A percentile compares a stretch with the other conserved stretches of the same genome.
Conservation (phyloP, 805 yeast species). For the Yarrowia sp. region DNA sequence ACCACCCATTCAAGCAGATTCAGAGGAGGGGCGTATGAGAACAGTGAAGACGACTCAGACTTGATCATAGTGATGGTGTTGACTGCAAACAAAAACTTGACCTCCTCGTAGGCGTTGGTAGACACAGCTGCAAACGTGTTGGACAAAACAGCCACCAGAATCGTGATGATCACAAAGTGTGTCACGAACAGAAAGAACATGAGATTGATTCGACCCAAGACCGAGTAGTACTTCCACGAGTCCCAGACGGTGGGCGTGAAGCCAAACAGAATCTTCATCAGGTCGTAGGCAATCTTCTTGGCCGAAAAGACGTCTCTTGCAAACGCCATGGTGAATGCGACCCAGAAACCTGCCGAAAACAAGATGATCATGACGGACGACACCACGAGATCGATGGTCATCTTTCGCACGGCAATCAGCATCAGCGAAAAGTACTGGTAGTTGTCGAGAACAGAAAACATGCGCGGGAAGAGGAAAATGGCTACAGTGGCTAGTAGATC, state of each 20-base stretch:
- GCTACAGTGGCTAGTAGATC: constrained; percentile 54
- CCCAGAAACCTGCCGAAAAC: constrained; percentile 62
- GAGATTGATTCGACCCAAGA: constrained; percentile 57
- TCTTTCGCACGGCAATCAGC: constrained; percentile 58
- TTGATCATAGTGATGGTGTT: constrained; percentile 52
- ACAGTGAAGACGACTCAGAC: constrained; percentile 50
- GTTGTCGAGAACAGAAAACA: constrained; percentile 59
- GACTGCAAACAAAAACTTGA: constrained; percentile 51
- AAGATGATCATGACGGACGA: constrained; percentile 58
- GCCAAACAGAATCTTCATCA: constrained; percentile 62
- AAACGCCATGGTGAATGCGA: constrained; percentile 59
- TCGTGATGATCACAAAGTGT: constrained; percentile 62
- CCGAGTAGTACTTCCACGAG: constrained; percentile 59
- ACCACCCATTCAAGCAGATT: constrained; percentile 49
- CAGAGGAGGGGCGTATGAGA: constrained; percentile 52
- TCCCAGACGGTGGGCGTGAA: constrained; percentile 68
- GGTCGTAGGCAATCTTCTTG: constrained; percentile 58
- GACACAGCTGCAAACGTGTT: constrained; percentile 51
- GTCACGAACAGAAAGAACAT: constrained; percentile 61
- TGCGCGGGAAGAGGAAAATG: constrained; percentile 59
- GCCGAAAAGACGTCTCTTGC: constrained; percentile 55
- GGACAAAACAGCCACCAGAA: constrained; percentile 60
- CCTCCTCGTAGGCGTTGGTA: constrained; percentile 52
- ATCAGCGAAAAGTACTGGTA: constrained; percentile 61
- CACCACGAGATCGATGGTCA: constrained; percentile 60